These are phyloP conservation scores for Leishmania tropica DNA, from an alignment of 208 protist genomes.

Conservation along the genomic window DNA sequence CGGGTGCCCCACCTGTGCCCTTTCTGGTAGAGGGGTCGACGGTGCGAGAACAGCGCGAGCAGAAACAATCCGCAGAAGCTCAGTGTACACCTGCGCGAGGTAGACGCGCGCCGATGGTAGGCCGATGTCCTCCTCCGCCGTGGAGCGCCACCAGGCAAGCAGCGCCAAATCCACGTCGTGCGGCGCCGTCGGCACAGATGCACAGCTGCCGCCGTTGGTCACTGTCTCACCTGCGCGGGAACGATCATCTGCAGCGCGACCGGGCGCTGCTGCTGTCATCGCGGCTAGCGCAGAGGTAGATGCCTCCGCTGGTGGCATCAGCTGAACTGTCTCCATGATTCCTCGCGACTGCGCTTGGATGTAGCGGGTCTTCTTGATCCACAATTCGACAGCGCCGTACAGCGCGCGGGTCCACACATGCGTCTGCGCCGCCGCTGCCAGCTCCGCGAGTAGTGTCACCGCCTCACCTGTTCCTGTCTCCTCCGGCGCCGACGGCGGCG, in stretches of 20 bases:
- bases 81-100: constrained; percentile 20
- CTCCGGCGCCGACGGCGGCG: not conserved
- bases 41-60: not conserved
- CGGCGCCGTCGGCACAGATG: too few species aligned
- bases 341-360: constrained; percentile 8
- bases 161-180: constrained; percentile 4
- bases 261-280: not conserved
- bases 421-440: not conserved
- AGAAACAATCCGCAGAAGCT: constrained; percentile 14
- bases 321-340: not conserved
- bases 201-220: too few species aligned
- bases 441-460: not conserved
- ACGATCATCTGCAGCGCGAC: not conserved
- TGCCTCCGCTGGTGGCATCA: not conserved
- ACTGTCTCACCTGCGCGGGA: not conserved
- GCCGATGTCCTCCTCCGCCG: constrained; percentile 17
- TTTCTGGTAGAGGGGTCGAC: not conserved
- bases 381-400: constrained; percentile 4
- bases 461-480: not conserved
- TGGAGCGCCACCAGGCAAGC: constrained; percentile 25
- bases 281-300: not conserved
- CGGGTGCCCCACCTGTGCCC: not conserved
- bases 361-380: constrained; percentile 14
- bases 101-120: constrained; percentile 19
- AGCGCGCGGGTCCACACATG: constrained; percentile 20